Percentiles rank a stretch among this genome's conserved stretches.
Evolutionary conservation across 108 stramenopile genomes (phyloP).

Genomic region (Fragilariopsis cylindrus): DNA sequence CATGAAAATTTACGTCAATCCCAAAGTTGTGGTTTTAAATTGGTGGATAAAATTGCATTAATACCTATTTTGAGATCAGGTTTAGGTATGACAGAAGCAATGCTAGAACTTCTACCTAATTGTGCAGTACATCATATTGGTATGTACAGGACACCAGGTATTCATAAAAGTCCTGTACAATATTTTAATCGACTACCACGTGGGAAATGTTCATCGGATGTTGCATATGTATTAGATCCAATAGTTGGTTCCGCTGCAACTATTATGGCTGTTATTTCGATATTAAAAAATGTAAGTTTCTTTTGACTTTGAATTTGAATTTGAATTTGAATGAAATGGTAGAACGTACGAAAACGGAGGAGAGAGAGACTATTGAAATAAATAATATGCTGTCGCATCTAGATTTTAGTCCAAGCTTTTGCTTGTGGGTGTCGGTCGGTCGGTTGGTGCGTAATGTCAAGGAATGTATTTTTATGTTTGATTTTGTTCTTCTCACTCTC

Average conservation of each 20-base stretch:
- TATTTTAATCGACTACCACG: conserved; percentile 97
- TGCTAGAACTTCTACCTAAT: conserved; percentile 93
- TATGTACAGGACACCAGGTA: conserved; percentile 86
- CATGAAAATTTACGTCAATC: conserved; percentile 23
- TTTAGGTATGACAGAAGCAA: conserved; percentile 93
- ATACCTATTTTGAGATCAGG: conserved; percentile 95
- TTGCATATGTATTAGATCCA: conserved; percentile 94
- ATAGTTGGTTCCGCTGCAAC: conserved; percentile 91
- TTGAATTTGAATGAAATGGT: too few relatives aligned
- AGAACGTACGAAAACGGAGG: too few relatives aligned
- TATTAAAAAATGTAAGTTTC: conserved; percentile 93
- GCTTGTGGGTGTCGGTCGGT: too few relatives aligned
- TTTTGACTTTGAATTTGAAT: too few relatives aligned
- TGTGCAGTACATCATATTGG: conserved; percentile 97
- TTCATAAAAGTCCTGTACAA: conserved; percentile 78
- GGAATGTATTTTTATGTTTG: too few relatives aligned
- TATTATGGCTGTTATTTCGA: conserved; percentile 82
- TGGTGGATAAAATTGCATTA: conserved; percentile 75
- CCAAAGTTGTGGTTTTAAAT: conserved; percentile 57
- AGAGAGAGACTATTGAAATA: too few relatives aligned
- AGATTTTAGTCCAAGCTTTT: too few relatives aligned
- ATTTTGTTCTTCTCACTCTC: too few relatives aligned
- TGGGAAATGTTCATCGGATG: conserved; percentile 63
- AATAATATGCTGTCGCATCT: too few relatives aligned
- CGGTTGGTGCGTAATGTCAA: too few relatives aligned